Evolutionary conservation across 495 filamentous ascomycete species (phyloP), one percentile per base, ranked within the genome.

Genomic region (Podospora bellae-mahoneyi): DNA sequence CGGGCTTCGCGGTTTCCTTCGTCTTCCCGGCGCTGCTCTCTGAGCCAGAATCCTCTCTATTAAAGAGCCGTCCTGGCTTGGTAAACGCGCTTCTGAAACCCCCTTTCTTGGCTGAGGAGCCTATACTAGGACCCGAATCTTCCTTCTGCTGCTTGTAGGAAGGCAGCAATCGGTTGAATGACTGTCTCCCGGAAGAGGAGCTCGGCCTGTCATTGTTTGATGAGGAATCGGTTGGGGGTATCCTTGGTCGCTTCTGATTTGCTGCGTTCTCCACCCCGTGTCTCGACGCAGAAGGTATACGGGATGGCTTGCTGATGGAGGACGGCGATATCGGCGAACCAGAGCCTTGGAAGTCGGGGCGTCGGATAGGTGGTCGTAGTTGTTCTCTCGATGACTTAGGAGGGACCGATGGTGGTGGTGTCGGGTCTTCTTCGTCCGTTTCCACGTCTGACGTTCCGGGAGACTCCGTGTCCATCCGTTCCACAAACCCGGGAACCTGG

Each of bases 211-310:
- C 32, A 23, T 60, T 32, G 13, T 10, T 48, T 48, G 70, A 60
- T 44, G 72, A 64, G 26, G 72, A 60, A 4, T 62, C 57, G 5
- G 76, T 69, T 6, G 76, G 69, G 16, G 79, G 77, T n/a, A 73
- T 75, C 34, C 79, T 77, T 13, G 74, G 64, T 13, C 78, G 75
- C 67, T 84, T 85, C 65, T 84, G 81, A 62, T 83, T 84, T 27
- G 82, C 79, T 4, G 76, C 59, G 61, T 75, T 74, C 32, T 77
- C 78, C 15, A 64, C 48, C 3, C 55, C 60, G n/a, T 65, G 66
- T 48, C 69, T 75, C 2, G 75, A 62, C 4, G 56, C 27, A 15
- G 65, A 53, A 1, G 64, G 66, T 7, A 68, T 68, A 5, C 69
- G 73, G 30, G 62, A 56, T n/a, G 57, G 65, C 53, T 32, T 69